Base-by-base conservation (phyloP, 306 rosid genomes). In the Alnus rubra region DNA sequence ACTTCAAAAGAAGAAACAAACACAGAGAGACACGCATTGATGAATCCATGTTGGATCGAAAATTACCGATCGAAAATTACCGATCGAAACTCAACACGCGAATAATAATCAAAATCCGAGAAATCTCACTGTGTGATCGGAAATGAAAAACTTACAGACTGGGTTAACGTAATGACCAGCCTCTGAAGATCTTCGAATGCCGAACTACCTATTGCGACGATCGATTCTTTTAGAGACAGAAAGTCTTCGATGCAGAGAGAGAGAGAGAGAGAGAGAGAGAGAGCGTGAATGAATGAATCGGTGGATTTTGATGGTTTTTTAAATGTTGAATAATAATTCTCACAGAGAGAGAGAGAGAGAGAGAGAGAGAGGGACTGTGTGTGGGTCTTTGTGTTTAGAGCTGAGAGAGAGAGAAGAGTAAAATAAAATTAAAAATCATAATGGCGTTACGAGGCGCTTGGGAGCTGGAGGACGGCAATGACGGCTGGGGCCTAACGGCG, bases 371-470 rank as follows among this genome's bases (percentile, higher is more conserved):
- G 55, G 35, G 37, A 56, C 35, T 28, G 42, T 52, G 53, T 70
- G 9, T 63, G 81, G 76, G 75, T 44, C 73, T 69, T 4, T 78
- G 42, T 18, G 31, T 76, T 79, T 59, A 78, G 74, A 65, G 78
- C 70, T 84, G 80, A 80, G 59, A 7, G 51, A 45, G 74, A 39
- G 75, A 76, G 44, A 58, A 58, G 14, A 48, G 68, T 15, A 56
- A 49, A 23, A 50, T 18, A 71, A 71, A 30, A 53, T 73, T 9
- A 44, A 56, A 56, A 76, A 84, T 78, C 31, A 2, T 11, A 78
- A 84, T 82, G 77, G 69, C 85, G 92, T 86, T 84, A 81, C 85
- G 80, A 51, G 80, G 80, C 75, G 81, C 85, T 83, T 81, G 83
- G 69, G 73, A 84, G 74, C 68, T 19, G 28, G 48, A 71, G 16